Percentiles rank a stretch among this genome's conserved stretches.
phyloP scores from a whole-genome alignment of 2,329 filamentous ascomycete genomes.

The Plectosphaerella cucumerina region DNA sequence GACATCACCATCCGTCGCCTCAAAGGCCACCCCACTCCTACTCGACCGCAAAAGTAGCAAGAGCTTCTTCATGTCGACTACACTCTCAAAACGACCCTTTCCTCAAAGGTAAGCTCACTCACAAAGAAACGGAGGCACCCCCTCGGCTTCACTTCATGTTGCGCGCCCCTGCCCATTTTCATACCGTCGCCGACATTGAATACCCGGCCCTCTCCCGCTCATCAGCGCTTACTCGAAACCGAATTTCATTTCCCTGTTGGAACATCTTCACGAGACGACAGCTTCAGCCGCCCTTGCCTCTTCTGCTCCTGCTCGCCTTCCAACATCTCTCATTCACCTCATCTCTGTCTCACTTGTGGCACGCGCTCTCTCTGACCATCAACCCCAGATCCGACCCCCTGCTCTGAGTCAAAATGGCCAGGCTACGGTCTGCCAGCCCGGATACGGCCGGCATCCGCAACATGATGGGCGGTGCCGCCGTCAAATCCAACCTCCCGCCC shows the following conservation, averaged over 20 bases:
- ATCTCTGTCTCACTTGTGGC: neutral
- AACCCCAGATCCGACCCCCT: neutral
- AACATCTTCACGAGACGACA: too few relatives aligned
- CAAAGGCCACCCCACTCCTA: neutral
- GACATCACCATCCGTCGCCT: neutral
- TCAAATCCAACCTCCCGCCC: conserved; percentile 14
- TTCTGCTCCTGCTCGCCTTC: neutral
- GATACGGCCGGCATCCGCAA: neutral
- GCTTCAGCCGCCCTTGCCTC: neutral
- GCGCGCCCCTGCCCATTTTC: neutral
- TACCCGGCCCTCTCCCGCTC: neutral
- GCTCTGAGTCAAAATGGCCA: conserved; percentile 6
- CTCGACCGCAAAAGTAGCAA: neutral
- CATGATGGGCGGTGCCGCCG: conserved; percentile 11
- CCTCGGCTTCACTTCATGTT: neutral
- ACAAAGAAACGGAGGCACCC: neutral
- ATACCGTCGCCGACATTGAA: neutral
- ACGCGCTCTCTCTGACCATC: neutral
- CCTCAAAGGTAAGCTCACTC: neutral
- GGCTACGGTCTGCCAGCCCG: conserved; percentile 2
- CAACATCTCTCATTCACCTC: conserved; percentile 1
- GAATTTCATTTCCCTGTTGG: neutral
- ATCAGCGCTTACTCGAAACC: neutral
- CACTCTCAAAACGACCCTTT: neutral
- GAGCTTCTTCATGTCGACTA: neutral